A percentile compares a stretch with the other conserved stretches of the same genome.
These are phyloP conservation scores for Penstemon eatonii DNA, from an alignment of 257 asterid species.

Conservation along the genomic window DNA sequence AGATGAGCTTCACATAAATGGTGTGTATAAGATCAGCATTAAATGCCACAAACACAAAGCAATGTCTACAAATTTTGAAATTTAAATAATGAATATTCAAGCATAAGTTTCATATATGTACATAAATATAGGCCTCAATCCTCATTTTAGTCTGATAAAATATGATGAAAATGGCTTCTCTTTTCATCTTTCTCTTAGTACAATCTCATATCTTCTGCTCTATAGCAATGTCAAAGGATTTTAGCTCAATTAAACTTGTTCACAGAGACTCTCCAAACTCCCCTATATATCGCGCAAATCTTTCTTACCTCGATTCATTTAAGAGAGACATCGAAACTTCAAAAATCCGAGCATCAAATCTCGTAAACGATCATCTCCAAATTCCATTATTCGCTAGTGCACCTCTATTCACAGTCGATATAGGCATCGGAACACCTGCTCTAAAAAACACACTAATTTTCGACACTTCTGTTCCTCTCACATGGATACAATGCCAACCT, in stretches of 20 bases:
- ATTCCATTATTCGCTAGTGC: background rate
- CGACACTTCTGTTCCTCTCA: background rate
- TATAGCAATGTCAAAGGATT: background rate
- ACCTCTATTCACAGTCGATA: background rate
- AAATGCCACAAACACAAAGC: background rate
- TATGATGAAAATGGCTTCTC: background rate
- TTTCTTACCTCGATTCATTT: background rate
- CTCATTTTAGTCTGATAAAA: background rate
- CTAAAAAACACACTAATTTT: background rate
- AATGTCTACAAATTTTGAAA: too few relatives aligned
- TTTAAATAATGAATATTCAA: background rate
- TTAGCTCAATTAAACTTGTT: background rate
- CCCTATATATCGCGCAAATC: background rate
- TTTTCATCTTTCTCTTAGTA: background rate
- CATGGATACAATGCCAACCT: slow-evolving; percentile 19
- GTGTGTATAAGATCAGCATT: background rate
- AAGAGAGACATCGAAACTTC: background rate
- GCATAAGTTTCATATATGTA: background rate
- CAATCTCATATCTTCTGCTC: background rate
- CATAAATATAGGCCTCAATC: too few relatives aligned
- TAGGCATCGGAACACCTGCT: slow-evolving; percentile 5
- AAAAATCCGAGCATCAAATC: background rate
- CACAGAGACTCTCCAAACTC: slow-evolving; percentile 8
- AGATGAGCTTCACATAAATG: background rate
- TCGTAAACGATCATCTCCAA: background rate